phyloP scores from a whole-genome alignment of 2,329 filamentous ascomycete genomes.

The Penicillium sp. region DNA sequence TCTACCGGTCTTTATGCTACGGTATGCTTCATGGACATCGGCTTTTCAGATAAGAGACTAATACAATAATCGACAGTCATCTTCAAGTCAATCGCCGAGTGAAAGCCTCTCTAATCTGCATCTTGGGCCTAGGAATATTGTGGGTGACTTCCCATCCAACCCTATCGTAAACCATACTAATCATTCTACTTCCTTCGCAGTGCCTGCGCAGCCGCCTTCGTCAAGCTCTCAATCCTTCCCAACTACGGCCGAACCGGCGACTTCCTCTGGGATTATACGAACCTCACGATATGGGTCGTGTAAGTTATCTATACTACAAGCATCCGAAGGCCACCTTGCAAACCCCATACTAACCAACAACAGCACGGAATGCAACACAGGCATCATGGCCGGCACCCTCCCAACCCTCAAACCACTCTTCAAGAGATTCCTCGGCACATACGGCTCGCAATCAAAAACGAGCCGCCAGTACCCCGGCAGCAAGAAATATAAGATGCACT shows the following conservation, averaged over 20 bases:
- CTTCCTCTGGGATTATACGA: slow-evolving; percentile 40
- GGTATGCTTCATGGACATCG: slow-evolving; percentile 1
- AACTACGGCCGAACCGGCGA: slow-evolving; percentile 37
- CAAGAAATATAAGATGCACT: slow-evolving; percentile 11
- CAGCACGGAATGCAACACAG: slow-evolving; percentile 24
- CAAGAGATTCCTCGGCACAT: slow-evolving; percentile 19
- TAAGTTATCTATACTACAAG: neutral
- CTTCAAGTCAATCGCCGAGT: slow-evolving; percentile 33
- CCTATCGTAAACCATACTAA: neutral
- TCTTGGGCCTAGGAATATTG: slow-evolving; percentile 40
- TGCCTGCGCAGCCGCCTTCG: slow-evolving; percentile 37
- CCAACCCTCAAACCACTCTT: slow-evolving; percentile 29
- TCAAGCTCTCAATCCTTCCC: slow-evolving; percentile 36
- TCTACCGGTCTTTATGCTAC: slow-evolving; percentile 37
- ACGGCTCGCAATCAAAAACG: slow-evolving; percentile 13
- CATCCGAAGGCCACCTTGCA: neutral
- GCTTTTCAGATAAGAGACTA: neutral
- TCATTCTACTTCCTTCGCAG: slow-evolving; percentile 1
- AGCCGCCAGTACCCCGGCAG: slow-evolving; percentile 9
- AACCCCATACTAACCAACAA: neutral
- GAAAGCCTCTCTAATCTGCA: slow-evolving; percentile 32
- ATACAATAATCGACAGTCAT: slow-evolving; percentile 11
- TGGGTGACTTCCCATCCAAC: slow-evolving; percentile 9
- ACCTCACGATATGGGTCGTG: slow-evolving; percentile 44
- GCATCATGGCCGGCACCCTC: slow-evolving; percentile 27